Base-by-base conservation (phyloP, 176 grass and related monocot species). In the Alloteropsis semialata region DNA sequence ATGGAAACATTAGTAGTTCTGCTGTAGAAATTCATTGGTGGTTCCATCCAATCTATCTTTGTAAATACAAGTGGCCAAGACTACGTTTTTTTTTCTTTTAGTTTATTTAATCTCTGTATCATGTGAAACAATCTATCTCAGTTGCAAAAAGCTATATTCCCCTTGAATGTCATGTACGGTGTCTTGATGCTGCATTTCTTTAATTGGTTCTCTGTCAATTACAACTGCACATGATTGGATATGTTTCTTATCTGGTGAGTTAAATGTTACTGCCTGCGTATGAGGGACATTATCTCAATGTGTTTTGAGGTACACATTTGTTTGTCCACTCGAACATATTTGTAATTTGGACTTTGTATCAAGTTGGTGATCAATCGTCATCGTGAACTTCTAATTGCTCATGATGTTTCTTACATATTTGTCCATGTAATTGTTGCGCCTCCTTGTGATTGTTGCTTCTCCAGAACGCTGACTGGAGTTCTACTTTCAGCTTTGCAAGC, bases 21-120 rank as follows among this genome's bases (percentile, higher is more conserved):
- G n/a, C 65, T 25, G 29, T 90, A 86, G 44, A 56, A 82, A 56
- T 70, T 82, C 21, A 34, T 82, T 73, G 67, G 76, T 60, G n/a
- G 30, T 41, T 72, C 27, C 46, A 48, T 38, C 15, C 79, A 67
- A 67, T 37, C 25, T 60, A 86, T 78, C 88, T 37, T 74, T 87
- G 79, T 90, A 78, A 74, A 79, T 87, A 83, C 22, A 42, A 53
- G 18, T 81, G 29, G 44, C 42, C 22, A 54, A 65, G 9, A 63
- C 57, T 70, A 54, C 0, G 30, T 25, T 65, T 63, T 59, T 78
- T 66, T 74, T 25, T 66, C 67, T 25, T 73, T 59, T 66, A 68
- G 60, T 76, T 59, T 58, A 25, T 82, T 67, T 87, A 39, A 49
- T 49, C 45, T 81, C 33, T 74, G 51, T 75, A 43, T 39, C 55